Evolutionary conservation across 148 eudicot genomes (phyloP).

Genomic region (Limonium bicolor): DNA sequence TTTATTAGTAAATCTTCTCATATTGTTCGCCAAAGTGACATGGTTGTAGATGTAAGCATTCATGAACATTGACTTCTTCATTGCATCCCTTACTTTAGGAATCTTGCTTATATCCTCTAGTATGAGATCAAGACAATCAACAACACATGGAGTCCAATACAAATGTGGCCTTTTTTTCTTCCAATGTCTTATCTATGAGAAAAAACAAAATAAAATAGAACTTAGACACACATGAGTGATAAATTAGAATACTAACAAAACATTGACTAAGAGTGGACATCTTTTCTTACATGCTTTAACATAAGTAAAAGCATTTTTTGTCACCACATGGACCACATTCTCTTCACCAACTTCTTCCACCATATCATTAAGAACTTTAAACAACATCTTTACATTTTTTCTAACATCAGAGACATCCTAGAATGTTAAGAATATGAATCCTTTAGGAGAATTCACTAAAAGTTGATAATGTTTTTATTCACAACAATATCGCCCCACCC

Average conservation of each 20-base stretch:
- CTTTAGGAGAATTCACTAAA: conserved; percentile 5
- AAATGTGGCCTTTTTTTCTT: not conserved
- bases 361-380: not conserved
- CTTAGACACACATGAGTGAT: too few species aligned
- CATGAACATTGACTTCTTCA: conserved; percentile 6
- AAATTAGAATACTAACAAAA: too few species aligned
- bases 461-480: not conserved
- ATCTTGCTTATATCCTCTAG: conserved; percentile 10
- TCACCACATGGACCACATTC: conserved; percentile 1
- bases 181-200: too few species aligned
- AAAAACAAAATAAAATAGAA: too few species aligned
- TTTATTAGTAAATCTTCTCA: not conserved
- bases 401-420: not conserved
- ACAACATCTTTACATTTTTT: not conserved
- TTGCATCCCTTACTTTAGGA: not conserved
- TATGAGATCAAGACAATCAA: conserved; percentile 7
- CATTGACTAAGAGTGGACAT: too few species aligned
- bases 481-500: not conserved
- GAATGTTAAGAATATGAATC: not conserved
- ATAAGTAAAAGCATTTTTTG: not conserved
- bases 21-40: not conserved
- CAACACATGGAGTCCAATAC: conserved; percentile 5
- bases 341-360: not conserved
- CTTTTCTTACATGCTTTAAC: conserved; percentile 1
- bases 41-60: not conserved